A percentile compares a stretch with the other conserved stretches of the same genome.
Evolutionary conservation across 768 basidiomycete species (phyloP).

Genomic region (Auricularia cornea): DNA sequence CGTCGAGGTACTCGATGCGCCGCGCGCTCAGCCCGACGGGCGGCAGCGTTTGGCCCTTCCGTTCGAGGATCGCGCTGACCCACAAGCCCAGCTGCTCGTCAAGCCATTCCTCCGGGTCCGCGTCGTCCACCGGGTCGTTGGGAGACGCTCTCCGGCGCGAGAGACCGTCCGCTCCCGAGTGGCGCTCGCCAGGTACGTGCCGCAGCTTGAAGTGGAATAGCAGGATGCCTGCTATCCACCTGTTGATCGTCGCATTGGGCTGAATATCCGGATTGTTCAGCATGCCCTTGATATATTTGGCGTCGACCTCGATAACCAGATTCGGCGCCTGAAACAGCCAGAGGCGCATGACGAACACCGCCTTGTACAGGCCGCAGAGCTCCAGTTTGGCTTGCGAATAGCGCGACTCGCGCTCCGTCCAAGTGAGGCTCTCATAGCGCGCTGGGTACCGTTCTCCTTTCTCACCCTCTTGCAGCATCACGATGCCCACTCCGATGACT

Average conservation of each 20-base stretch:
- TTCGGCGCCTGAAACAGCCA: constrained; percentile 18
- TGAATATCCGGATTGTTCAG: constrained; percentile 7
- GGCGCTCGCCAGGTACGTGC: constrained; percentile 6
- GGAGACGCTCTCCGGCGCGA: constrained; percentile 13
- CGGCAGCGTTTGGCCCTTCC: background rate
- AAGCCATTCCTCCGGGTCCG: constrained; percentile 6
- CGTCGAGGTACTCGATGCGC: too few relatives aligned
- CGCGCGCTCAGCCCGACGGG: background rate
- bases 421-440: constrained; percentile 27
- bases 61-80: background rate
- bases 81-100: background rate
- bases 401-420: constrained; percentile 31
- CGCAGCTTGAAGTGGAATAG: constrained; percentile 2
- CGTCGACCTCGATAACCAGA: constrained; percentile 6
- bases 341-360: constrained; percentile 19
- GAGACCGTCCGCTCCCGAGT: constrained; percentile 6
- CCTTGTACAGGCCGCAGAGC: constrained; percentile 23
- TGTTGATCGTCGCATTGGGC: constrained; percentile 5
- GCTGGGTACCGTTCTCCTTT: constrained; percentile 13
- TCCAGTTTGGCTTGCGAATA: constrained; percentile 34
- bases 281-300: constrained; percentile 8
- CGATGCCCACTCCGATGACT: constrained; percentile 13
- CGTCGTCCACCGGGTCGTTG: constrained; percentile 8
- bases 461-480: constrained; percentile 11
- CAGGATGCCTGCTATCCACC: constrained; percentile 5